Conservation (phyloP, 2,329 filamentous ascomycete species). For the Colletotrichum sp. region DNA sequence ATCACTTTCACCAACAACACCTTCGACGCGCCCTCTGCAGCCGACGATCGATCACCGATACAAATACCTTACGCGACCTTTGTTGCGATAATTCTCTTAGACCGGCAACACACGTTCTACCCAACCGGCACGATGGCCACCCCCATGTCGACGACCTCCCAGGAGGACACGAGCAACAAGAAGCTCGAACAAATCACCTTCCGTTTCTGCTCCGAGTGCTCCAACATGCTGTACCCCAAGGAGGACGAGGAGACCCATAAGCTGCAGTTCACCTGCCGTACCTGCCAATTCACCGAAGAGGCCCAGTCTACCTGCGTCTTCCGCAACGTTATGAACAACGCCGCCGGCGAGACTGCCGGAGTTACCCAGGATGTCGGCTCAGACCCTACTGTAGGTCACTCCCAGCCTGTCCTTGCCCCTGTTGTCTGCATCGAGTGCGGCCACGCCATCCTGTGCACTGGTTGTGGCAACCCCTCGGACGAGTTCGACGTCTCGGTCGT, state of each 20-base stretch:
- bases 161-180: constrained; percentile 50
- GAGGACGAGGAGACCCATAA: constrained; percentile 85
- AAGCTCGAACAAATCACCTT: constrained; percentile 86
- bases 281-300: constrained; percentile 88
- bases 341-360: constrained; percentile 92
- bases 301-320: constrained; percentile 92
- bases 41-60: background rate
- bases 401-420: constrained; percentile 35
- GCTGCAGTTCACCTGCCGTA: constrained; percentile 94
- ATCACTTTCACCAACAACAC: background rate
- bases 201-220: constrained; percentile 98
- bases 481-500: constrained; percentile 7
- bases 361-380: constrained; percentile 96
- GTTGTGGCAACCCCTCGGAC: constrained; percentile 35
- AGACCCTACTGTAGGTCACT: constrained; percentile 94
- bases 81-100: background rate
- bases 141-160: constrained; percentile 54
- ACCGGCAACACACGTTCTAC: background rate
- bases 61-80: background rate
- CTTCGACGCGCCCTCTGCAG: background rate
- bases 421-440: constrained; percentile 54
- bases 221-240: constrained; percentile 97
- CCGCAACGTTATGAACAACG: constrained; percentile 90
- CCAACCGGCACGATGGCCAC: constrained; percentile 54
- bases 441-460: constrained; percentile 44